Base-by-base conservation (phyloP, 108 stramenopile species). In the Discostella pseudostelligera region DNA sequence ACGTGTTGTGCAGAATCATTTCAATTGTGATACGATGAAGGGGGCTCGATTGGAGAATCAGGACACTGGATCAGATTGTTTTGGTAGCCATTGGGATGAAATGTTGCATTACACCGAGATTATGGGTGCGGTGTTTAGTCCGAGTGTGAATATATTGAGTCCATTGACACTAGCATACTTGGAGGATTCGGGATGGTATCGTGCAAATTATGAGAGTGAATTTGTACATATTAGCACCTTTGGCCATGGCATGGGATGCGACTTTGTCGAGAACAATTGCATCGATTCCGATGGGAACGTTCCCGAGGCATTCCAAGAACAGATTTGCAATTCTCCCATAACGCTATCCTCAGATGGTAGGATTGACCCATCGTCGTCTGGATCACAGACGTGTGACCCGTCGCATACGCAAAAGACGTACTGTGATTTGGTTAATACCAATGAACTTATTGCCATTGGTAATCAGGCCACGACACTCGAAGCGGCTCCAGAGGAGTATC, bases 171-270 rank as follows among this genome's bases (percentile, higher is more conserved):
- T 84, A 22, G 83, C 83, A 1, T 59, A 72, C 28, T 51, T 84
- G 61, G 83, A 84, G 59, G 83, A 84, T 43, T 79, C 79, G 36
- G 83, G 83, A 10, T 84, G 80, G 80, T 84, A 84, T 48, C 48
- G 68, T 39, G 78, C 78, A 17, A 76, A 80, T 42, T 84, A 81
- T 47, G 35, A 75, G 46, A 71, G 76, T 39, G 44, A 62, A 45
- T 78, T 60, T 36, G 73, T 74, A 4, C 51, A 73, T 21, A 65
- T 78, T 35, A 62, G 73, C 39, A 22, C 37, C 1, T 84, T 76
- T 75, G 79, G 83, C 12, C 76, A 75, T 17, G 81, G 78, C 8
- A 74, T 74, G 25, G 83, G 83, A 0, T 84, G 83, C 60, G 74
- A 67, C 11, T 84, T 84, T 54, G 16, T 81, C 0, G 67, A 84